Evolutionary conservation across 2,329 filamentous ascomycete genomes (phyloP).

Genomic region (Teratosphaeria pseudoeucalypti): DNA sequence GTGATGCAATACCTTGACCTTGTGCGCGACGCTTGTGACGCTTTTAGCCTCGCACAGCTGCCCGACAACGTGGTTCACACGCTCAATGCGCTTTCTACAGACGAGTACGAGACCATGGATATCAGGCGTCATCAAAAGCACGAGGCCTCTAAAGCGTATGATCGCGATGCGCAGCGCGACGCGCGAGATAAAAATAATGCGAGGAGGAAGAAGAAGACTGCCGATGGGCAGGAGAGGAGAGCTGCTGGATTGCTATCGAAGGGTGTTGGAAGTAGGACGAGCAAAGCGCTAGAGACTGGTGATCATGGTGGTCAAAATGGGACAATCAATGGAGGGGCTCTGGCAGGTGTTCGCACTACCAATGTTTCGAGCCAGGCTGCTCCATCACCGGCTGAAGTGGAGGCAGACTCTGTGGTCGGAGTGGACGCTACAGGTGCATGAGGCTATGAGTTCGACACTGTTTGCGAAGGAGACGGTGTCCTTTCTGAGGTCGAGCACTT

Average conservation of each 20-base stretch:
- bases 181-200: not conserved
- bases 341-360: not conserved
- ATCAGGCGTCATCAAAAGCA: not conserved
- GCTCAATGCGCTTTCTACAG: not conserved
- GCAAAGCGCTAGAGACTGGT: not conserved
- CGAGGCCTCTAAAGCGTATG: not conserved
- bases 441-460: no score
- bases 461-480: no score
- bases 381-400: not conserved
- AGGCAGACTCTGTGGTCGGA: no score
- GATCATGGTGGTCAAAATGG: not conserved
- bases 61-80: constrained; percentile 1
- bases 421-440: not conserved
- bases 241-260: not conserved
- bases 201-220: not conserved
- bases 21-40: constrained; percentile 1
- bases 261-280: not conserved
- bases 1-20: constrained; percentile 8
- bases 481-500: no score
- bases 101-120: not conserved
- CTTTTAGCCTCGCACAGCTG: constrained; percentile 1
- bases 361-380: not conserved
- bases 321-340: not conserved
- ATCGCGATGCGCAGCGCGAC: not conserved
- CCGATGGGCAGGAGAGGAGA: not conserved